Conservation (phyloP, 1,139 yeast species). For the Dujonia santamariae region DNA sequence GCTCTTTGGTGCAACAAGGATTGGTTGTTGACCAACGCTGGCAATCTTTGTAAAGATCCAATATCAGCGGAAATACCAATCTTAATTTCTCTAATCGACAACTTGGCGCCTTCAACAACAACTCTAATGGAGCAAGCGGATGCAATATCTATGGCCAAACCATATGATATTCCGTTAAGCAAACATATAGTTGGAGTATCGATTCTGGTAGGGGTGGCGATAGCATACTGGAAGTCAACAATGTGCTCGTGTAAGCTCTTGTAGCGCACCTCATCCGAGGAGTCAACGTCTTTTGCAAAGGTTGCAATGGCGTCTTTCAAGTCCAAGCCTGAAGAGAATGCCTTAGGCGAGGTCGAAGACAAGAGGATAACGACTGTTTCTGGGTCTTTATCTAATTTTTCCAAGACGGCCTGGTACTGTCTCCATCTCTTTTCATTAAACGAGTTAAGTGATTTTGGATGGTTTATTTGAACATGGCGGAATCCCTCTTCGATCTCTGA, state of each 20-base stretch:
- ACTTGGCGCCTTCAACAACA: slow-evolving; percentile 49
- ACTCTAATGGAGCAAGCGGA: slow-evolving; percentile 58
- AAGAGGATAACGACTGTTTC: slow-evolving; percentile 52
- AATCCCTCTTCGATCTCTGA: slow-evolving; percentile 46
- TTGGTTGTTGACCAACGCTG: slow-evolving; percentile 50
- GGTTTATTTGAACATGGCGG: slow-evolving; percentile 59
- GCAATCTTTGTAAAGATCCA: slow-evolving; percentile 71
- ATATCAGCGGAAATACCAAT: slow-evolving; percentile 80
- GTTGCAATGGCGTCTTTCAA: slow-evolving; percentile 36
- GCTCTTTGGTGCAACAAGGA: slow-evolving; percentile 63
- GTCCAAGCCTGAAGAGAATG: slow-evolving; percentile 70
- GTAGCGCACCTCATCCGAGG: slow-evolving; percentile 19
- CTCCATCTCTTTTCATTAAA: slow-evolving; percentile 53
- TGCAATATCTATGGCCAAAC: slow-evolving; percentile 68
- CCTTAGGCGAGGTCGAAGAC: slow-evolving; percentile 52
- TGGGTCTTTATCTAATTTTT: slow-evolving; percentile 42
- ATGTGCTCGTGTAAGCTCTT: slow-evolving; percentile 39
- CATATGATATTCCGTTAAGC: slow-evolving; percentile 48
- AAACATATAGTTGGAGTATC: slow-evolving; percentile 48
- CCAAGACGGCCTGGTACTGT: slow-evolving; percentile 52
- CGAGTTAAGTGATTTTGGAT: slow-evolving; percentile 62
- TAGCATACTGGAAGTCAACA: slow-evolving; percentile 55
- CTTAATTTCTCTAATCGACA: slow-evolving; percentile 68
- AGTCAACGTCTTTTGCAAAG: slow-evolving; percentile 11
- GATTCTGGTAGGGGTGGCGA: slow-evolving; percentile 46